Base-by-base conservation (phyloP, 345 rosid genomes). In the Combretum micranthum region DNA sequence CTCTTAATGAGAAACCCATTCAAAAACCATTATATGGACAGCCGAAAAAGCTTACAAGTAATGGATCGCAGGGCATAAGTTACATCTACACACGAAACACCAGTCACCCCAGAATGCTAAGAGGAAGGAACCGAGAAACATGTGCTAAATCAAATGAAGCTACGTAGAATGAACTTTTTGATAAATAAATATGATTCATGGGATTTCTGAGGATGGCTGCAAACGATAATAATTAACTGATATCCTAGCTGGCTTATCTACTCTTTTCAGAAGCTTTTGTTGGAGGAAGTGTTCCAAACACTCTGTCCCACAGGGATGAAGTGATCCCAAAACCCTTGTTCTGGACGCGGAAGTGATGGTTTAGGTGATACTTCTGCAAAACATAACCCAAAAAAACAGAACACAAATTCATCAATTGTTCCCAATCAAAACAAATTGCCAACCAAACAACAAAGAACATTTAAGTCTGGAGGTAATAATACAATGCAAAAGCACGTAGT, bases 281-380 rank as follows among this genome's bases (percentile, higher is more conserved):
- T 13, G 63, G 65, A 53, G 97, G 99, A 70, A 85, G 82, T 55
- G 99, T 93, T 69, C 89, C 86, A 16, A 93, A 89, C 56, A 87
- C 85, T 62, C 55, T 68, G 77, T 89, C 99, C 99, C 97, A 93
- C 5, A 93, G 55, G 0, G 88, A n/a, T 2, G 99, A 89, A 54
- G 99, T 89, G 65, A 89, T 87, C 59, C 99, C 97, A 55, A 84
- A 93, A 3, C 99, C 96, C 70, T 77, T 83, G 59, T 80, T 71
- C 67, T 93, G 99, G 43, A 83, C 57, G 76, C 96, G 79, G 64
- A 86, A 89, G 81, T 93, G 99, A 76, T 93, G 99, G 58, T 89
- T 93, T 69, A 93, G 60, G 80, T 93, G 97, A 70, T 89, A 89
- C 65, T 81, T 93, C 99, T 89, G 86, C 78, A 74, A 32, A 60